Percentiles rank a stretch among this genome's conserved stretches.
Conservation (phyloP, 352 stramenopile species). For the Pythium graminicola region DNA sequence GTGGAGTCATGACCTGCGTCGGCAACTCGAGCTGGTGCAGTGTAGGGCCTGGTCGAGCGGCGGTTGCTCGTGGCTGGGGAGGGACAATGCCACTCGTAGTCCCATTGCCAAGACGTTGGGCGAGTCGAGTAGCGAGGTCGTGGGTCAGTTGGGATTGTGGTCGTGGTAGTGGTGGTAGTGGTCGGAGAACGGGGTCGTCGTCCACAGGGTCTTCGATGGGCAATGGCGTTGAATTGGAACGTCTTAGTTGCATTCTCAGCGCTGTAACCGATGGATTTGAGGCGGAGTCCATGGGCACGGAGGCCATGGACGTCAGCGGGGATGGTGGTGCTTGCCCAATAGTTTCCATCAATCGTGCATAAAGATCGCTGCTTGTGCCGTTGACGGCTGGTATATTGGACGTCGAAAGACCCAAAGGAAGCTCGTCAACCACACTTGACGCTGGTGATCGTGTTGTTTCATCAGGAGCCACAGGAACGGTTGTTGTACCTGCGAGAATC, state of each 20-base stretch:
- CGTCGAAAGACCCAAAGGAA: constrained; percentile 3
- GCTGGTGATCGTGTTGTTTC: background rate
- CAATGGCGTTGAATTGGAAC: constrained; percentile 16
- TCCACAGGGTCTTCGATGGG: constrained; percentile 17
- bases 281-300: background rate
- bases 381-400: background rate
- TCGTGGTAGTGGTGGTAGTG: constrained; percentile 6
- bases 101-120: background rate
- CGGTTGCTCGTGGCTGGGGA: background rate
- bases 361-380: constrained; percentile 18
- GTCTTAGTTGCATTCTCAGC: constrained; percentile 3
- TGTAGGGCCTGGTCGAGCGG: background rate
- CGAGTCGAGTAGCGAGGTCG: constrained; percentile 2
- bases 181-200: background rate
- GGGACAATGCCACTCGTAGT: background rate
- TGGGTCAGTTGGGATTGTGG: constrained; percentile 1
- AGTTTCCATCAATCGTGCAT: constrained; percentile 22
- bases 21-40: constrained; percentile 26
- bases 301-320: background rate
- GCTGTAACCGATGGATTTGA: background rate
- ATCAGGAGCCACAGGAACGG: background rate
- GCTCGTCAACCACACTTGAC: background rate
- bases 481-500: constrained; percentile 34
- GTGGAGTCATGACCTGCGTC: constrained; percentile 26
- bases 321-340: constrained; percentile 5